Conservation (phyloP, 768 basidiomycete genomes). For the Termitomyces sp. region DNA sequence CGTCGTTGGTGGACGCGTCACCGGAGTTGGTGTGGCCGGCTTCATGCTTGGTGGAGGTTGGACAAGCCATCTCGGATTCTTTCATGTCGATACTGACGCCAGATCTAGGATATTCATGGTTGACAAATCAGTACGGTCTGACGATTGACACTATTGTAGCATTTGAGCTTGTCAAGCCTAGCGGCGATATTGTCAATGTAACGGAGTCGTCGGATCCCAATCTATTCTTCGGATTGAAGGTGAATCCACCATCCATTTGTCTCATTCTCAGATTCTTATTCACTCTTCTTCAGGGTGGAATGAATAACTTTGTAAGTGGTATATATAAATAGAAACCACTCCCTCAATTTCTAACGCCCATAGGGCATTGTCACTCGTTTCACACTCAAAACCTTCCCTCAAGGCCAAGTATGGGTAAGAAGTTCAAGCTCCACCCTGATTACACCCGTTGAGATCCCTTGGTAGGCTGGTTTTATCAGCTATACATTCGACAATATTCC, state of each 20-base stretch:
- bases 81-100: slow-evolving; percentile 24
- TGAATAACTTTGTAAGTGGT: slow-evolving; percentile 50
- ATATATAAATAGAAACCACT: background rate
- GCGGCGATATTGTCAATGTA: slow-evolving; percentile 38
- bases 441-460: background rate
- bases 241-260: slow-evolving; percentile 2
- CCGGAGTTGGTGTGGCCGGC: slow-evolving; percentile 58
- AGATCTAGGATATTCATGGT: slow-evolving; percentile 56
- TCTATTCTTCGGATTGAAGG: slow-evolving; percentile 42
- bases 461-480: slow-evolving; percentile 48
- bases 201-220: slow-evolving; percentile 29
- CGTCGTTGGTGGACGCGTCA: slow-evolving; percentile 57
- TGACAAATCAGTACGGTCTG: slow-evolving; percentile 58
- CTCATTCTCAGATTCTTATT: background rate
- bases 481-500: slow-evolving; percentile 20
- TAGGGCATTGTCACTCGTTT: slow-evolving; percentile 61
- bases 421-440: background rate
- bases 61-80: slow-evolving; percentile 29
- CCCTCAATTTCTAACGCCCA: background rate
- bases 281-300: slow-evolving; percentile 42
- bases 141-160: slow-evolving; percentile 53
- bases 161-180: slow-evolving; percentile 56
- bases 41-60: slow-evolving; percentile 56
- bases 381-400: slow-evolving; percentile 50
- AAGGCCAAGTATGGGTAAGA: slow-evolving; percentile 57